Percentiles rank a stretch among this genome's conserved stretches.
phyloP scores from a whole-genome alignment of 1,284 basidiomycete genomes.

The Apiotrichum brassicae region DNA sequence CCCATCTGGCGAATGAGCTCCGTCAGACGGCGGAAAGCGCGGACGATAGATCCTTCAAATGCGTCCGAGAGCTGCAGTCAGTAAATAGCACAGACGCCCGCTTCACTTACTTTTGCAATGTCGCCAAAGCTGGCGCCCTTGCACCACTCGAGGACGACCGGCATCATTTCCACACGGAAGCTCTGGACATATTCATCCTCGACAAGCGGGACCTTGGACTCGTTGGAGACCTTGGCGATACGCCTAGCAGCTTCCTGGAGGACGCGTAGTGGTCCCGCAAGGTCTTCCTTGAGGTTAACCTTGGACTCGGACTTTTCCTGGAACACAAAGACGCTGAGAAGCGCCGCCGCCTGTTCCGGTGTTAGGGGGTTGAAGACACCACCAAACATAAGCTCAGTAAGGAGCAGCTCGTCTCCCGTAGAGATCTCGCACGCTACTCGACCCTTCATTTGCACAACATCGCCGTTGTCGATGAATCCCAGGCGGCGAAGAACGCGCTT shows the following conservation, averaged over 20 bases:
- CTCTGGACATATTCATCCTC: conserved; percentile 95
- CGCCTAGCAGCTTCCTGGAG: conserved; percentile 93
- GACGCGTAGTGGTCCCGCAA: conserved; percentile 81
- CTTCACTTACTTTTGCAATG: conserved; percentile 76
- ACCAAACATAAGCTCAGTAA: conserved; percentile 97
- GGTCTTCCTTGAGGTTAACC: conserved; percentile 81
- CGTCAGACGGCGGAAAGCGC: conserved; percentile 86
- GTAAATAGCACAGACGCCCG: too few species aligned
- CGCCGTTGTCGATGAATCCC: conserved; percentile 79
- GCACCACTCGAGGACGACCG: conserved; percentile 95
- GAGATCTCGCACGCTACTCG: conserved; percentile 98
- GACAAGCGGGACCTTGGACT: conserved; percentile 78
- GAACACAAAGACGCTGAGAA: conserved; percentile 96
- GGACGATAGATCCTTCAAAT: conserved; percentile 91
- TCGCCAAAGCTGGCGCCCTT: conserved; percentile 93
- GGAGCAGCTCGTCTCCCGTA: conserved; percentile 88
- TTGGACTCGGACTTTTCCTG: conserved; percentile 92
- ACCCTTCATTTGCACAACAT: conserved; percentile 97
- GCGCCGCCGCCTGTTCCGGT: conserved; percentile 86
- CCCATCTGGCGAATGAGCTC: conserved; percentile 95
- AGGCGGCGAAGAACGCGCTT: conserved; percentile 78
- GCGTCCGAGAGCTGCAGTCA: conserved; percentile 58
- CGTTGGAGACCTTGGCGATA: conserved; percentile 92
- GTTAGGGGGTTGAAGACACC: conserved; percentile 85
- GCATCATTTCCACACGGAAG: conserved; percentile 99